These are phyloP conservation scores for Fusarium floridanum DNA, from an alignment of 2,329 filamentous ascomycete genomes.

Conservation along the genomic window DNA sequence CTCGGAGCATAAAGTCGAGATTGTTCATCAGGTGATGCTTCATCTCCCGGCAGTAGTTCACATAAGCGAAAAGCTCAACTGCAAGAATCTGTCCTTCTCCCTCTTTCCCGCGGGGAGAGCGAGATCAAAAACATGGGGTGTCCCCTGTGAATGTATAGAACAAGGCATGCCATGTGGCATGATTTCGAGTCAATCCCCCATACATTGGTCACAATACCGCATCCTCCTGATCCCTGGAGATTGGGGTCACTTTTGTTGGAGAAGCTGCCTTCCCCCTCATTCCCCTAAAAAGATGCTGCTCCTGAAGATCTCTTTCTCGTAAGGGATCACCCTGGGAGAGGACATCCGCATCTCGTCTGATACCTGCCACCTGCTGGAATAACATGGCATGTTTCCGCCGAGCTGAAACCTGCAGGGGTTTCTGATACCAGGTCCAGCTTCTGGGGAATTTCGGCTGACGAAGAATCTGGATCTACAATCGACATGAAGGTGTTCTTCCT, in stretches of 20 bases:
- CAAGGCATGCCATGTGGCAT: constrained; percentile 4
- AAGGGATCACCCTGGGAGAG: background rate
- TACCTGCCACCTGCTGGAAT: background rate
- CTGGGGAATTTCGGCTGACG: background rate
- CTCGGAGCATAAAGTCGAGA: background rate
- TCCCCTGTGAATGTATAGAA: background rate
- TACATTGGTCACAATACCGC: background rate
- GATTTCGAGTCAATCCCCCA: background rate
- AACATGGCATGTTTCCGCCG: background rate
- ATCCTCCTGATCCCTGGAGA: background rate
- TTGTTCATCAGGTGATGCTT: background rate
- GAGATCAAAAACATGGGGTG: background rate
- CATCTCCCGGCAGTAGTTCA: background rate
- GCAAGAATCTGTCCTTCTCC: background rate
- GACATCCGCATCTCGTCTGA: background rate
- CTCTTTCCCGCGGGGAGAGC: background rate
- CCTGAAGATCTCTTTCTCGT: background rate
- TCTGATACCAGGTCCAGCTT: background rate
- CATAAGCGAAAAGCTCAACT: background rate
- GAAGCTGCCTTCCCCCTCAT: background rate
- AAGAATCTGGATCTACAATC: background rate
- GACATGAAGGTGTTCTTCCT: no score
- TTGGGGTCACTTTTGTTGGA: background rate
- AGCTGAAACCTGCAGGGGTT: constrained; percentile 3
- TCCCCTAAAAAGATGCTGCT: background rate